Base-by-base conservation (phyloP, 2,329 filamentous ascomycete genomes). In the Colletotrichum agaves region DNA sequence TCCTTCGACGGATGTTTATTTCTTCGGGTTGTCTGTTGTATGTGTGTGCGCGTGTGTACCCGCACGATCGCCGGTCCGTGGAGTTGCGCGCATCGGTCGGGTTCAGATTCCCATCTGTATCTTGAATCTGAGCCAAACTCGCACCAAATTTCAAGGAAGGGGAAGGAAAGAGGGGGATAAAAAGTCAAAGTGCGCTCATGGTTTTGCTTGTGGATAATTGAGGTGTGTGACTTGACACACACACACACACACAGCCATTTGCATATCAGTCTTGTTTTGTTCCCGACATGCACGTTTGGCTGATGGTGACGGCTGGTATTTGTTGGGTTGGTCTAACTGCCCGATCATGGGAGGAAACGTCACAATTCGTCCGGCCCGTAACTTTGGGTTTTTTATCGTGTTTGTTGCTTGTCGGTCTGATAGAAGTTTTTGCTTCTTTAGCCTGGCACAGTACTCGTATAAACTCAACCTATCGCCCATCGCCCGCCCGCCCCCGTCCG, bases 141-240 rank as follows among this genome's bases (percentile, higher is more conserved):
- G 21, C 17, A 27, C 23, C 49, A 19, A 31, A 7, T 7, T 27
- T 7, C n/a, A n/a, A n/a, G n/a, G n/a, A 27, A 5, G 27, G 27
- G 27, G 27, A 27, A 27, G 27, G 27, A 27, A 6, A 1, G 23
- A 6, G n/a, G 23, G 17, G 6, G 7, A n/a, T 15, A 27, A 7
- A 58, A 63, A 63, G 10, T 39, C 33, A 41, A 41, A 21, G 47
- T 61, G 47, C 62, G 62, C 63, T 49, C 37, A 66, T 62, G 23
- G 6, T 27, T 27, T 27, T 27, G 5, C 23, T 27, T 6, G 6
- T 27, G 23, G 23, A 6, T 27, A 6, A 6, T 27, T 23, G 23
- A 23, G 23, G 23, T 27, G 23, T 4, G 23, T 27, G 23, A 27
- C 6, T 27, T 27, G 23, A 6, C 5, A 27, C 27, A 27, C 27